phyloP scores from a whole-genome alignment of 345 rosid species.

The Salix caprea region DNA sequence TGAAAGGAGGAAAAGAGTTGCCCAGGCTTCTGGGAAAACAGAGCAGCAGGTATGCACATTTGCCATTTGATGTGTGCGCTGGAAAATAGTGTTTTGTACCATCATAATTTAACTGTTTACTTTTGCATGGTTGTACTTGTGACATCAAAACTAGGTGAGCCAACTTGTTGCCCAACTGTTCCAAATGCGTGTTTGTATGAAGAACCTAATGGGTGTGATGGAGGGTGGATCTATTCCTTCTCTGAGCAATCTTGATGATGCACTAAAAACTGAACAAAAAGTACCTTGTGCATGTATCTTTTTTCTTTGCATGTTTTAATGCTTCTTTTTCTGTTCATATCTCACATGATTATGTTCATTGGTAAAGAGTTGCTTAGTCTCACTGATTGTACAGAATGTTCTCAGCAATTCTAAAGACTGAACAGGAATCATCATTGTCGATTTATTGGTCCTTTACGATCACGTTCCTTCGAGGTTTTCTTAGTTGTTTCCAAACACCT shows the following conservation, averaged over 20 bases:
- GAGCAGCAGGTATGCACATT: slow-evolving; percentile 64
- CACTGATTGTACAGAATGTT: not conserved
- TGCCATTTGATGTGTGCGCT: not conserved
- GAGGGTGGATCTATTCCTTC: slow-evolving; percentile 95
- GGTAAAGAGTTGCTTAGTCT: not conserved
- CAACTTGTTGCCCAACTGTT: slow-evolving; percentile 92
- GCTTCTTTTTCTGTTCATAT: not conserved
- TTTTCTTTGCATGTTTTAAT: not conserved
- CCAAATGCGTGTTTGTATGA: slow-evolving; percentile 93
- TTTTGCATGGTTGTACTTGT: slow-evolving; percentile 9
- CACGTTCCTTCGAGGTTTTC: no score
- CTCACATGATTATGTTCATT: not conserved
- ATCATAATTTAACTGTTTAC: not conserved
- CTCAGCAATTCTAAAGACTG: not conserved
- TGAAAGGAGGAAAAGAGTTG: slow-evolving; percentile 70
- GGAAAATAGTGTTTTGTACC: not conserved
- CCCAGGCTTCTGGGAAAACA: slow-evolving; percentile 79
- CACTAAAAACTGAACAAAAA: slow-evolving; percentile 78
- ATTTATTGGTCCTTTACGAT: no score
- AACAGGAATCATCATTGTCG: not conserved
- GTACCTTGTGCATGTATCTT: slow-evolving; percentile 24
- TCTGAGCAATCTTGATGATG: slow-evolving; percentile 74
- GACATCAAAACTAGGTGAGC: slow-evolving; percentile 57
- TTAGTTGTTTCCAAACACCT: no score
- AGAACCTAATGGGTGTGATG: slow-evolving; percentile 93